Base-by-base conservation (phyloP, 768 basidiomycete genomes). In the Thelephora ganbajun region DNA sequence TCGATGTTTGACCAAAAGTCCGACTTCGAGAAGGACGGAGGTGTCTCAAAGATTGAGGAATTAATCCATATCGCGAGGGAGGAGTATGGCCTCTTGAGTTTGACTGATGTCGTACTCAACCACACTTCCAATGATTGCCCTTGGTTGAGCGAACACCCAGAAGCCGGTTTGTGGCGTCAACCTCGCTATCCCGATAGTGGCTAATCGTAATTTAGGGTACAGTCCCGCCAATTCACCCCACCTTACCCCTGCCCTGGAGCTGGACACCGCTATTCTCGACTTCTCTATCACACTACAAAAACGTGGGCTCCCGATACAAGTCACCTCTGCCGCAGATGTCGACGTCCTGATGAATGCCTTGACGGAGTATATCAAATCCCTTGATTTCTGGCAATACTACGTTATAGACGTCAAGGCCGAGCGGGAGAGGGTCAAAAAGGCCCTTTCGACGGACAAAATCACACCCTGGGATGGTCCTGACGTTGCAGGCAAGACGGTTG, bases 61-160 rank as follows among this genome's bases (percentile, higher is more conserved):
- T 67, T 79, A 18, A 66, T 96, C 23, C 72, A 69, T 53, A 58
- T 77, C 12, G 89, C 91, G 6, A 77, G 73, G 58, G 80, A 93
- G 35, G 80, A 93, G 61, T 93, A 82, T 51, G 94, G 94, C 2
- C 66, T 99, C 39, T 70, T 96, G 49, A 86, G 81, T 55, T 61
- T 98, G 57, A 98, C 89, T 1, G 96, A 99, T 60, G 86, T 99
- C 45, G 96, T 99, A 4, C 74, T 97, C 48, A 99, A 99, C 61
- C 96, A 99, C 59, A 98, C 96, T 12, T 90, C 96, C 6, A 86
- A 89, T 59, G 90, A 98, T 59, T 91, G 83, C 53, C 70, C 79
- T 14, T 99, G 93, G 93, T 71, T 99, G 20, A 60, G 78, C 18
- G 79, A 93, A 5, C 96, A 99, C 61, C 96, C 96, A 1, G 96